Evolutionary conservation across 495 filamentous ascomycete genomes (phyloP).

Genomic region (Glutinoglossum americanum): DNA sequence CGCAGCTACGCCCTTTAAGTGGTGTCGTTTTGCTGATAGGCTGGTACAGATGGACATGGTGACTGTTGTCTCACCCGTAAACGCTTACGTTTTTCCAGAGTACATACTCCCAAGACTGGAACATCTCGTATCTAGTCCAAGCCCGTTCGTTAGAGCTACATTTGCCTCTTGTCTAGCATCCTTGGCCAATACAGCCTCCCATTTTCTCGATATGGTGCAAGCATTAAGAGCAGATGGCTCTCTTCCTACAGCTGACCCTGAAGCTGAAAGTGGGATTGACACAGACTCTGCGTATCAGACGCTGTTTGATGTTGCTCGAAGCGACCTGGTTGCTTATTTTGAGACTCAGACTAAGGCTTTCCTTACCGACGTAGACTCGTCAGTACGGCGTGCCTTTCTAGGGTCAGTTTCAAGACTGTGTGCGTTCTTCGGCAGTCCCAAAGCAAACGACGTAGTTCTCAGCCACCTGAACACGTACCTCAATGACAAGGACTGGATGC

Average conservation of each 20-base stretch:
- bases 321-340: conserved; percentile 58
- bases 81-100: conserved; percentile 86
- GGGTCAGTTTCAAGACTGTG: conserved; percentile 81
- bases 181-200: conserved; percentile 68
- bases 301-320: conserved; percentile 61
- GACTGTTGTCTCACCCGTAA: conserved; percentile 71
- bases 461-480: conserved; percentile 95
- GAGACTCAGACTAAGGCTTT: conserved; percentile 74
- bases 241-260: conserved; percentile 54
- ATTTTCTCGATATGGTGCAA: conserved; percentile 79
- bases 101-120: conserved; percentile 78
- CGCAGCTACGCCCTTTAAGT: conserved; percentile 4
- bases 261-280: conserved; percentile 47
- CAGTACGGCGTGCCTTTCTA: conserved; percentile 86
- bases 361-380: conserved; percentile 65
- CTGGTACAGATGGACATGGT: conserved; percentile 47
- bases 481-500: conserved; percentile 88
- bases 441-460: conserved; percentile 81
- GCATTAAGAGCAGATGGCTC: conserved; percentile 70
- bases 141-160: conserved; percentile 55
- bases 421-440: conserved; percentile 77
- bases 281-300: conserved; percentile 44
- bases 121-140: conserved; percentile 39
- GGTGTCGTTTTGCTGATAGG: neutral
- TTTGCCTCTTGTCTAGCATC: conserved; percentile 86